Evolutionary conservation across 2,329 filamentous ascomycete species (phyloP).

Genomic region (Cladosporium phlei): DNA sequence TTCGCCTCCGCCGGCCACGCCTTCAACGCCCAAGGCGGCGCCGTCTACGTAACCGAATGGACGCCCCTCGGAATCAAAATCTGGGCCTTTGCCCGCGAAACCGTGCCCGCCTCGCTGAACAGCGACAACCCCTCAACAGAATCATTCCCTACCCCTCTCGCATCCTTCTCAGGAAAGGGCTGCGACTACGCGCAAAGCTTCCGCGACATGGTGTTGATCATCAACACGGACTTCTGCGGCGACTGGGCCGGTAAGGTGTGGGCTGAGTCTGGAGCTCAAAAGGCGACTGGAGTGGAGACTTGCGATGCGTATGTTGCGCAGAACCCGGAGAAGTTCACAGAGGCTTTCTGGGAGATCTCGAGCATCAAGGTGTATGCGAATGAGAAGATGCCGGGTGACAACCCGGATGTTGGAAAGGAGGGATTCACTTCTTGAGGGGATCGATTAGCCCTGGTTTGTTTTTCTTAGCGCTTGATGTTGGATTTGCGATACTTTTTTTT

Average conservation of each 20-base stretch:
- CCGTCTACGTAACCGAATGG: slow-evolving; percentile 55
- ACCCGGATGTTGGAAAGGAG: background rate
- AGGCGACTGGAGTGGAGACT: slow-evolving; percentile 50
- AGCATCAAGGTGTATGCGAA: slow-evolving; percentile 57
- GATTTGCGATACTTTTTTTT: no score
- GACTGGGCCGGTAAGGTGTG: slow-evolving; percentile 77
- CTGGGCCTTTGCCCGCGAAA: slow-evolving; percentile 73
- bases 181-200: slow-evolving; percentile 73
- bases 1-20: slow-evolving; percentile 40
- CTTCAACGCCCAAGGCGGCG: slow-evolving; percentile 48
- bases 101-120: slow-evolving; percentile 60
- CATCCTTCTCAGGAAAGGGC: slow-evolving; percentile 57
- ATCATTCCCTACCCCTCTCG: slow-evolving; percentile 58
- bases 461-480: no score
- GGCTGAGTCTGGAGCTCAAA: slow-evolving; percentile 55
- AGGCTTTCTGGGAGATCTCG: slow-evolving; percentile 75
- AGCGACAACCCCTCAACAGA: slow-evolving; percentile 58
- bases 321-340: slow-evolving; percentile 64
- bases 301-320: slow-evolving; percentile 69
- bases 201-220: slow-evolving; percentile 66
- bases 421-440: no score
- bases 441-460: no score
- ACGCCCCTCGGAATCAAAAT: slow-evolving; percentile 65
- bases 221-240: slow-evolving; percentile 83
- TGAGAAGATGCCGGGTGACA: slow-evolving; percentile 2